phyloP scores from a whole-genome alignment of 2,329 filamentous ascomycete species.

The Penicillium italicum region DNA sequence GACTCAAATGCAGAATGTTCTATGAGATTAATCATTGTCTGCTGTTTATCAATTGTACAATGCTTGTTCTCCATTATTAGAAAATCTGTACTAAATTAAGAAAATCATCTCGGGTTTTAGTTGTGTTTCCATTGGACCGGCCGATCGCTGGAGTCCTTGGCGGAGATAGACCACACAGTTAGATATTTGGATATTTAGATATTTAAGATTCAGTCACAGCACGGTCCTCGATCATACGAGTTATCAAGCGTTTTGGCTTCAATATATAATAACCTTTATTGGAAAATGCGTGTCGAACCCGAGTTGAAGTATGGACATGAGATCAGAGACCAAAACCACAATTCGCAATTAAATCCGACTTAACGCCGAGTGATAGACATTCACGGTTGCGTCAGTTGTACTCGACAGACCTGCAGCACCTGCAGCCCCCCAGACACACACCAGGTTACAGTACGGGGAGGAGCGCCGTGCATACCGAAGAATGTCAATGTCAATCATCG shows the following conservation, averaged over 20 bases:
- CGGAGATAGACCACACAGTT: not conserved
- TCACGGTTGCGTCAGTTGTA: conserved; percentile 1
- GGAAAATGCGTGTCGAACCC: not conserved
- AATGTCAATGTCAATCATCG: conserved; percentile 1
- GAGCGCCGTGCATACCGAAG: not conserved
- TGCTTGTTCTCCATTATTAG: not conserved
- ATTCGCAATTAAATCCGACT: not conserved
- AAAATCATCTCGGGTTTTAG: not conserved
- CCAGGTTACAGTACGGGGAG: not conserved
- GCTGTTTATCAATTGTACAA: not conserved
- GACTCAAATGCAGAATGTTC: conserved; percentile 3
- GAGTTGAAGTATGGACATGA: not conserved
- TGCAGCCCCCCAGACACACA: not conserved
- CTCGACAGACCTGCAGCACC: not conserved
- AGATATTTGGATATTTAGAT: not conserved
- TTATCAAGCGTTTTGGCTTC: not conserved
- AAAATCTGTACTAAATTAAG: not conserved
- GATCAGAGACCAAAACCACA: not conserved
- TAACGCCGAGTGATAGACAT: not conserved
- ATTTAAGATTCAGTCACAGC: not conserved
- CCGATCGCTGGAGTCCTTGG: not conserved
- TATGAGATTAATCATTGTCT: conserved; percentile 7
- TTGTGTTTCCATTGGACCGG: not conserved
- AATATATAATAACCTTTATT: not conserved
- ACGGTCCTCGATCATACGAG: not conserved